Base-by-base conservation (phyloP, 805 yeast species). In the Candida jianshihensis region DNA sequence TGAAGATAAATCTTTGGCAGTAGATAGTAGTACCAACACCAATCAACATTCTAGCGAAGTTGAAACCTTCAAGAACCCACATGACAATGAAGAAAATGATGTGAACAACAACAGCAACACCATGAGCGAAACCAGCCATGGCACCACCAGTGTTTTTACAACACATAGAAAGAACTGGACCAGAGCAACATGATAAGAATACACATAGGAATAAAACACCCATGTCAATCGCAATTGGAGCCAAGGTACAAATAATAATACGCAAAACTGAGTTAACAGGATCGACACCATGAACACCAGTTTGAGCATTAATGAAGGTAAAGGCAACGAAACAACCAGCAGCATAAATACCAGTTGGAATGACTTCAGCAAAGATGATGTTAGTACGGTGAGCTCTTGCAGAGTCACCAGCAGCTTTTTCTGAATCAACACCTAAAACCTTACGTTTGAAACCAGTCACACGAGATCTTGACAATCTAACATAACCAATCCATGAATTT, bases 21-120 rank as follows among this genome's bases (percentile, higher is more conserved):
- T 89, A 83, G 46, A 90, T 72, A 74, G 81, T 77, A 26, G 96
- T 78, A 40, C 80, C 71, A 49, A 88, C 67, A 61, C 97, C 98
- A 46, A 89, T 63, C 62, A 94, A 71, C 75, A 86, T 82, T 66
- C 86, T 82, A 22, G 82, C 71, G 58, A 92, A 94, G 51, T 70
- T 72, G 81, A 92, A 92, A 48, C 95, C 90, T 70, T 89, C 95
- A 58, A 88, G 64, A 43, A 87, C 94, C 98, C 98, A 92, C 89
- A 90, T 82, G 41, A 89, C 85, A 62, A 90, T 83, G 68, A 87
- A 90, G 73, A 86, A 85, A 27, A 81, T 70, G 49, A 92, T 67
- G 69, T 90, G 94, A 47, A 87, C 69, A 51, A 94, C 61, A 37
- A 94, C 97, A 14, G 97, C 88, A 53, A 86, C 70, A 66, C 96